Evolutionary conservation across 306 rosid genomes (phyloP), one percentile per base, ranked within the genome.

Genomic region (Malus orientalis): DNA sequence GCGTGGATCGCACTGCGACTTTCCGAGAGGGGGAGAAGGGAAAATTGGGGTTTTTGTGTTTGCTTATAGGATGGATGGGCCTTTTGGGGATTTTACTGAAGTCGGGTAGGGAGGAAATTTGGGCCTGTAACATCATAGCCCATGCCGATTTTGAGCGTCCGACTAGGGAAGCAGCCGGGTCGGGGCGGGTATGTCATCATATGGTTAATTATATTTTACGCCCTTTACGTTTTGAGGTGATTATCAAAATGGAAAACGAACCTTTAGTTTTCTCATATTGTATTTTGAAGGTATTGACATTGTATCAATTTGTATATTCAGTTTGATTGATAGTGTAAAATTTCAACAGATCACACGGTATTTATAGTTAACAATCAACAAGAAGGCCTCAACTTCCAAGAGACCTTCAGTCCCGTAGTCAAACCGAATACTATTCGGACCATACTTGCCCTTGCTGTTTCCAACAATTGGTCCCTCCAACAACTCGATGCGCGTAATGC

Each of bases 281-380:
- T 38, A 38, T 7, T 38, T 38, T 38, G 7, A 38, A 38, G 42
- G 42, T 38, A 38, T 36, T 36, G 40, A 36, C 8, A 36, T 36
- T 1, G 40, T 36, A 36, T 36, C 40, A 36, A 36, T 36, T 36
- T 36, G 40, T 6, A 36, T 36, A 36, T 38, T 7, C 73, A 89
- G 97, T 86, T 89, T 91, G 30, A 91, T 86, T 94, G 95, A 13
- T 51, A 15, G 57, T 38, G 16, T 51, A 6, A 51, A 10, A 3
- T 3, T 12, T 12, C 54, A 47, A 13, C 15, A 47, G 4, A 12
- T 4, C 18, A 3, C 0, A 47, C 13, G 18, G 3, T 13, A 47
- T 47, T 2, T 47, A 47, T 10, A 47, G 1, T 0, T 4, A 32
- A 38, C 7, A 42, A 42, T 42, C 47, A 42, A 42, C 13, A 42